These are phyloP conservation scores for Mortierella sp. DNA, from an alignment of 371 early-diverging fungal species.

Conservation along the genomic window DNA sequence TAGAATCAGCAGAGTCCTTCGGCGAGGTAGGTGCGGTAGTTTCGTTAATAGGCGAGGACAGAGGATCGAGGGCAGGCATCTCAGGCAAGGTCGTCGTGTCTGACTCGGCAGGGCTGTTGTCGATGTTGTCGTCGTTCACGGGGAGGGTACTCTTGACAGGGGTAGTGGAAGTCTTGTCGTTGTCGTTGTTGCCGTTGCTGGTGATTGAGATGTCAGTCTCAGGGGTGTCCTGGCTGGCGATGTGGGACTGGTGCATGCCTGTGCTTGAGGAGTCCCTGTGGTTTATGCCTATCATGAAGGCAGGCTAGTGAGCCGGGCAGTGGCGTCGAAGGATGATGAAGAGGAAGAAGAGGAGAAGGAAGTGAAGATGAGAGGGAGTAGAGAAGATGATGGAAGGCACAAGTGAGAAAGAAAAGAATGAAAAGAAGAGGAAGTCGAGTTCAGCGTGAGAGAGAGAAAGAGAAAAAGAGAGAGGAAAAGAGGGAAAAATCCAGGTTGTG, in stretches of 20 bases:
- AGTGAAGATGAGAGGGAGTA: not conserved
- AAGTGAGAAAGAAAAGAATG: not conserved
- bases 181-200: not conserved
- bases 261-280: slow-evolving; percentile 22
- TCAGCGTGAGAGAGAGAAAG: not conserved
- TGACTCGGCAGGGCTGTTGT: not conserved
- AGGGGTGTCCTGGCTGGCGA: not conserved
- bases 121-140: not conserved
- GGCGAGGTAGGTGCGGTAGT: not conserved
- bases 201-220: not conserved
- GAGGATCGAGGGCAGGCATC: slow-evolving; percentile 12
- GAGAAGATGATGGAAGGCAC: not conserved
- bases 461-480: not conserved
- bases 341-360: not conserved
- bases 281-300: slow-evolving; percentile 44
- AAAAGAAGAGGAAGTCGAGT: not conserved
- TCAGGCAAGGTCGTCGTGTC: not conserved
- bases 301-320: slow-evolving; percentile 1
- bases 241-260: slow-evolving; percentile 6
- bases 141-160: not conserved
- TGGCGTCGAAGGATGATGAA: not conserved
- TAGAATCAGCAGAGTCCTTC: not conserved
- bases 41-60: not conserved
- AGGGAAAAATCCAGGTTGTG: slow-evolving; percentile 1
- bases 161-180: not conserved